These are phyloP conservation scores for Malbranchea zuffiana DNA, from an alignment of 2,329 filamentous ascomycete species.

Conservation along the genomic window DNA sequence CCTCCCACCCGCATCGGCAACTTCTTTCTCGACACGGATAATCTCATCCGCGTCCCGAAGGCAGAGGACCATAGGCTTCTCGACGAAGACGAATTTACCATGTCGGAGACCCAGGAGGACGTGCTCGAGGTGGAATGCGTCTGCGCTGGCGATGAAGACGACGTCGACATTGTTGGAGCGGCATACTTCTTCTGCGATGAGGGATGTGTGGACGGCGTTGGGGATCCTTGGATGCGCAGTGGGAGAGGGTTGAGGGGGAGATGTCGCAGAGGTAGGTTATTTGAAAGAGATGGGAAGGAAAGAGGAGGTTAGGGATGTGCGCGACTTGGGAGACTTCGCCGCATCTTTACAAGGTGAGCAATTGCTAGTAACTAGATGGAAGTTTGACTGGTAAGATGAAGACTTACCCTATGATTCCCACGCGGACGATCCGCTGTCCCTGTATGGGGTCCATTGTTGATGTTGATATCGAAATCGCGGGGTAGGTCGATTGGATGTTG, in stretches of 20 bases:
- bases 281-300: slow-evolving; percentile 35
- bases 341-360: slow-evolving; percentile 1
- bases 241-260: slow-evolving; percentile 32
- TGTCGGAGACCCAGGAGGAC: slow-evolving; percentile 37
- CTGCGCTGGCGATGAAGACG: slow-evolving; percentile 40
- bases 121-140: slow-evolving; percentile 43
- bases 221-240: slow-evolving; percentile 28
- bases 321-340: slow-evolving; percentile 11
- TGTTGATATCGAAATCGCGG: too few species aligned
- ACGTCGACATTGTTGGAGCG: slow-evolving; percentile 38
- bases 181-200: slow-evolving; percentile 34
- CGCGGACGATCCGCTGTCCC: neutral
- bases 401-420: slow-evolving; percentile 5
- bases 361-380: neutral
- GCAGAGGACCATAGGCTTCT: slow-evolving; percentile 46
- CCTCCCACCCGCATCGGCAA: slow-evolving; percentile 17
- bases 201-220: slow-evolving; percentile 24
- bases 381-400: slow-evolving; percentile 1
- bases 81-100: slow-evolving; percentile 42
- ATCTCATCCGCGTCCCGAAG: slow-evolving; percentile 36
- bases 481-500: too few species aligned
- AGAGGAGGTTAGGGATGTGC: slow-evolving; percentile 12
- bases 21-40: slow-evolving; percentile 39
- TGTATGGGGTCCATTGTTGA: too few species aligned
- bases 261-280: slow-evolving; percentile 44